These are phyloP conservation scores for Diplodia seriata DNA, from an alignment of 2,329 filamentous ascomycete genomes.

Conservation along the genomic window DNA sequence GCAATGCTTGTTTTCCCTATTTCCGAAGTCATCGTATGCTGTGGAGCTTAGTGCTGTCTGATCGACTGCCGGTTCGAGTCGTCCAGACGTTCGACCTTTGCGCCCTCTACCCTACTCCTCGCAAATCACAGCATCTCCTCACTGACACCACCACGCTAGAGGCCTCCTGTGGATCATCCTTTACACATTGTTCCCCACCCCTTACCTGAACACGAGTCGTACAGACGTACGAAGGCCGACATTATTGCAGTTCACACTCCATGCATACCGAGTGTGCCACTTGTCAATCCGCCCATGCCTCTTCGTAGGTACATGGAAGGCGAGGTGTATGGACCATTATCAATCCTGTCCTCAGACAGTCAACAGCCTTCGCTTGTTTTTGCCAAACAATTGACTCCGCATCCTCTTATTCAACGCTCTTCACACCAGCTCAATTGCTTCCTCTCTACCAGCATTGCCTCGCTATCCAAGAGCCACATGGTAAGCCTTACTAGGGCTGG, in stretches of 20 bases:
- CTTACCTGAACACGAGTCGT: conserved; percentile 3
- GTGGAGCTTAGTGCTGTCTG: background rate
- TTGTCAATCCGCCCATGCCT: background rate
- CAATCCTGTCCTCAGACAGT: background rate
- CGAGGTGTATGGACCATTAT: background rate
- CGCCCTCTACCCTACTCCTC: background rate
- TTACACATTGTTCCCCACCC: background rate
- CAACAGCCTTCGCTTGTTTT: background rate
- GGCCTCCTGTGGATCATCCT: background rate
- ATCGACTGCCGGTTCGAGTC: background rate
- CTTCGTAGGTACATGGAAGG: background rate
- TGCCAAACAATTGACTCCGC: background rate
- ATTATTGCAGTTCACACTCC: background rate
- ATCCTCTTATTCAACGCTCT: background rate
- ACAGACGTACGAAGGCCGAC: conserved; percentile 16
- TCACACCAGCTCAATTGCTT: background rate
- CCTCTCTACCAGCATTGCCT: background rate
- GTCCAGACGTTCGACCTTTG: conserved; percentile 8
- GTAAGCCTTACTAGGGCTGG: background rate
- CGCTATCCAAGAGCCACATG: background rate
- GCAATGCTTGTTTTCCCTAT: background rate
- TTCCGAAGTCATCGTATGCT: background rate
- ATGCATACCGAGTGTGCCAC: background rate
- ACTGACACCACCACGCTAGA: background rate
- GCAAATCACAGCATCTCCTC: background rate